Conservation (phyloP, 2,329 filamentous ascomycete genomes). For the Podosphaera leucotricha region DNA sequence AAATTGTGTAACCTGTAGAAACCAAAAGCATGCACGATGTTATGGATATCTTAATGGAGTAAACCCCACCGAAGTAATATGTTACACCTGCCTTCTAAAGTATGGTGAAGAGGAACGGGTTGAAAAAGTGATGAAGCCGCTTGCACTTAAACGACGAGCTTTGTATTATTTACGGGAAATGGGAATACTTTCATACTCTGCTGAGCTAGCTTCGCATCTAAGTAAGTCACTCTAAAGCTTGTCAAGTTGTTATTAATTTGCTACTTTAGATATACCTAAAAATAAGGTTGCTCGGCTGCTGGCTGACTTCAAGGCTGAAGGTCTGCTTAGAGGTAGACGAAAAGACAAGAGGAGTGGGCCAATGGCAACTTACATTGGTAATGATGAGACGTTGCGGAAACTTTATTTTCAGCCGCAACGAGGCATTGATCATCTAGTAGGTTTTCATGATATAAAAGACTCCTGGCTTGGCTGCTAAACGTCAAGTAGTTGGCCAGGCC, state of each 20-base stretch:
- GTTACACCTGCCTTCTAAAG: slow-evolving; percentile 7
- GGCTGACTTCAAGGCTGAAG: slow-evolving; percentile 2
- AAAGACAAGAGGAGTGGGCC: slow-evolving; percentile 1
- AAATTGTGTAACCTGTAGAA: slow-evolving; percentile 6
- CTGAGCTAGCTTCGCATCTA: slow-evolving; percentile 3
- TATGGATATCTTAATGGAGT: slow-evolving; percentile 8
- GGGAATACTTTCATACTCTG: slow-evolving; percentile 1
- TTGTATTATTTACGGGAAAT: slow-evolving; percentile 4
- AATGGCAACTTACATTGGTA: slow-evolving; percentile 2
- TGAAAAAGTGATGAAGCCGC: slow-evolving; percentile 1
- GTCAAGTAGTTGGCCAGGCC: not conserved
- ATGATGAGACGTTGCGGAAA: slow-evolving; percentile 3
- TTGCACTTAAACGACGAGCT: slow-evolving; percentile 5
- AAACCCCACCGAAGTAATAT: slow-evolving; percentile 2
- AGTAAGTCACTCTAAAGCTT: not conserved
- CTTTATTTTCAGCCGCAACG: slow-evolving; percentile 4
- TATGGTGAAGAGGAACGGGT: not conserved
- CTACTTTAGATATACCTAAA: not conserved
- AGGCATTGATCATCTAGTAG: slow-evolving; percentile 4
- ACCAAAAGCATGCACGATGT: slow-evolving; percentile 7
- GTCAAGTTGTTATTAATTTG: not conserved
- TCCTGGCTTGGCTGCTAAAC: not conserved
- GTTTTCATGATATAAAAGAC: not conserved
- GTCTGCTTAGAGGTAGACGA: slow-evolving; percentile 2
- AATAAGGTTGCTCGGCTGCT: not conserved